Evolutionary conservation across 768 basidiomycete species (phyloP).

Genomic region (Rhizopogon vinicolor): DNA sequence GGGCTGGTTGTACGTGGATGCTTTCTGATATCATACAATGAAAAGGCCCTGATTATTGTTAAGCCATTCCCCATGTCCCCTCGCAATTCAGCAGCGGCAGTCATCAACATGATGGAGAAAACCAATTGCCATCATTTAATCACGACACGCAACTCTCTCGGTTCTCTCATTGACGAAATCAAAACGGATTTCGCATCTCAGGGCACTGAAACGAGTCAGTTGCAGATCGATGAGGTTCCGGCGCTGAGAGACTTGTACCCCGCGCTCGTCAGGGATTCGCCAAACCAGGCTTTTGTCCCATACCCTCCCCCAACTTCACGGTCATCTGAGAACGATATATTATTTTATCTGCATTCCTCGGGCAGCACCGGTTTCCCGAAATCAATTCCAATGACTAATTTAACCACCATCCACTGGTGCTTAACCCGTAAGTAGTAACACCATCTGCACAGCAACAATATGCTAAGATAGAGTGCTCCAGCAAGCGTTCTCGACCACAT

Average conservation of each 20-base stretch:
- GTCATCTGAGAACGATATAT: constrained; percentile 29
- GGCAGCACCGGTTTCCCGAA: constrained; percentile 51
- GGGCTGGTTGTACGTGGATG: constrained; percentile 29
- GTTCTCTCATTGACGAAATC: constrained; percentile 7
- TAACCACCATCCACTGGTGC: constrained; percentile 29
- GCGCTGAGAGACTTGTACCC: constrained; percentile 31
- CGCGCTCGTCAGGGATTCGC: constrained; percentile 30
- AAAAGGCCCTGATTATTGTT: constrained; percentile 19
- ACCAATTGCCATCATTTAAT: constrained; percentile 16
- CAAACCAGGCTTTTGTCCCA: constrained; percentile 10
- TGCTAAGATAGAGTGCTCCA: background rate
- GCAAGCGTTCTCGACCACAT: constrained; percentile 2
- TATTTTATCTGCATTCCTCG: constrained; percentile 44
- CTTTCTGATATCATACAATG: constrained; percentile 13
- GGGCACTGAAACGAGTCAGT: background rate
- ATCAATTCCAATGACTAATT: constrained; percentile 34
- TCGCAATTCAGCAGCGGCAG: constrained; percentile 39
- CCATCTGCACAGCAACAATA: background rate
- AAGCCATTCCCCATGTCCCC: constrained; percentile 34
- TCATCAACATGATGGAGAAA: constrained; percentile 19
- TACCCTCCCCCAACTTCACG: constrained; percentile 9
- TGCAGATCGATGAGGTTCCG: constrained; percentile 16
- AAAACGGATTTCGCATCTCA: constrained; percentile 1
- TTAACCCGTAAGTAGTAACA: constrained; percentile 24
- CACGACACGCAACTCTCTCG: constrained; percentile 14